phyloP scores from a whole-genome alignment of 495 filamentous ascomycete species.

The Penicillium subrubescens region DNA sequence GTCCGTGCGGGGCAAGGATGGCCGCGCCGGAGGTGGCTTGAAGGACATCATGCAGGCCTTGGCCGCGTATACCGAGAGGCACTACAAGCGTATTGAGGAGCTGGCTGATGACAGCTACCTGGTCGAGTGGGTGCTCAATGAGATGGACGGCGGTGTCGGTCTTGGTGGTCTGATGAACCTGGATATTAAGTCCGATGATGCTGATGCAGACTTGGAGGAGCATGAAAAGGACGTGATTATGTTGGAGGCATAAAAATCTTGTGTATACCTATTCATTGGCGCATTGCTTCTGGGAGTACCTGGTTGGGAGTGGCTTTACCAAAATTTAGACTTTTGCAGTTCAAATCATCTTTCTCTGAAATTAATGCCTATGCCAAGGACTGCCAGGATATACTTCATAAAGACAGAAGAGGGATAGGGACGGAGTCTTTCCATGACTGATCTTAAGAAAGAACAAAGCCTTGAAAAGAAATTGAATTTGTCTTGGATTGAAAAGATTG shows the following conservation, averaged over 20 bases:
- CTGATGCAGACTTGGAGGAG: conserved; percentile 32
- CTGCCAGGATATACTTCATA: no score
- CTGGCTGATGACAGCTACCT: conserved; percentile 93
- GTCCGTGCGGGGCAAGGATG: conserved; percentile 38
- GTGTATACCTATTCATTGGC: conserved; percentile 33
- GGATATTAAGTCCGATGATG: conserved; percentile 7
- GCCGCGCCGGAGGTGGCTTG: conserved; percentile 60
- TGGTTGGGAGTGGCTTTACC: conserved; percentile 18
- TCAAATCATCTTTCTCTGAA: background rate
- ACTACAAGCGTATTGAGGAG: conserved; percentile 84
- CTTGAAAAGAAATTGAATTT: no score
- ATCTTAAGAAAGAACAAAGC: no score
- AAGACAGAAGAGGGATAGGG: no score
- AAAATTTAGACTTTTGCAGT: conserved; percentile 1
- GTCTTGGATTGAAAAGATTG: no score
- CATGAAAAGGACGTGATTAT: conserved; percentile 51
- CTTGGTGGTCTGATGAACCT: conserved; percentile 39
- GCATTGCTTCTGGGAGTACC: conserved; percentile 30
- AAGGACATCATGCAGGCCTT: conserved; percentile 84
- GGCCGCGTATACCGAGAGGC: conserved; percentile 84
- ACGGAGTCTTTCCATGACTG: no score
- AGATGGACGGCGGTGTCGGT: conserved; percentile 78
- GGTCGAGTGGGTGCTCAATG: conserved; percentile 84
- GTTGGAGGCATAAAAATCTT: conserved; percentile 39
- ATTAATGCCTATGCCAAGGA: no score